A percentile compares a stretch with the other conserved stretches of the same genome.
Evolutionary conservation across 192 early-diverging fungal species (phyloP).

Genomic region (Umbelopsis ramanniana): DNA sequence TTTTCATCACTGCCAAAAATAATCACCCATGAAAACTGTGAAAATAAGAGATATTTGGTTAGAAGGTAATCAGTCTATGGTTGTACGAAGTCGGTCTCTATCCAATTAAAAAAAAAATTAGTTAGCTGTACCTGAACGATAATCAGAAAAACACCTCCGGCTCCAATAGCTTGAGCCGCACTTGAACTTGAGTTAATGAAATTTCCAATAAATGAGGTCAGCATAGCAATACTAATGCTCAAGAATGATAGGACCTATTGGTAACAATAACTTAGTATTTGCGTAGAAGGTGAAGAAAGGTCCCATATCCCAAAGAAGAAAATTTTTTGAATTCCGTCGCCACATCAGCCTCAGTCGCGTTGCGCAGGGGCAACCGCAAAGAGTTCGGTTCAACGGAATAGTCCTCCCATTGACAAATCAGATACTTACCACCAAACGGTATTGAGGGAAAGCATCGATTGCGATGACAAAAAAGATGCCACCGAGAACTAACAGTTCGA

Average conservation of each 20-base stretch:
- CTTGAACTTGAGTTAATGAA: not conserved
- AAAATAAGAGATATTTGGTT: slow-evolving; percentile 7
- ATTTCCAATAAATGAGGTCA: slow-evolving; percentile 23
- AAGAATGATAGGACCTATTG: slow-evolving; percentile 29
- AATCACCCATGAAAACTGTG: slow-evolving; percentile 67
- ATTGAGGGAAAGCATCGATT: not conserved
- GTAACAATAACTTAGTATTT: not conserved
- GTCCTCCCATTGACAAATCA: not conserved
- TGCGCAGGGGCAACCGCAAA: not conserved
- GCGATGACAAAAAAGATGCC: slow-evolving; percentile 17
- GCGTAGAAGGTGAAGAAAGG: slow-evolving; percentile 16
- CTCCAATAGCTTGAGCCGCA: slow-evolving; percentile 28
- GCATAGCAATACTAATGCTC: slow-evolving; percentile 28
- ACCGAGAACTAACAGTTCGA: slow-evolving; percentile 27
- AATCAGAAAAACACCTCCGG: slow-evolving; percentile 35
- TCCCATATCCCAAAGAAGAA: not conserved
- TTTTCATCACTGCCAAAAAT: slow-evolving; percentile 65
- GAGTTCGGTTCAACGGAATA: not conserved
- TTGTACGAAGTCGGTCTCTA: not conserved
- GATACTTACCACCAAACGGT: slow-evolving; percentile 18
- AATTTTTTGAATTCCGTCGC: not conserved
- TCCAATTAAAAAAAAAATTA: not conserved
- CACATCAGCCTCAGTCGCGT: not conserved
- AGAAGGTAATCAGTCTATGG: not conserved
- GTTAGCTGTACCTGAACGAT: slow-evolving; percentile 32